phyloP scores from a whole-genome alignment of 768 basidiomycete genomes.

The Mycena epipterygia region DNA sequence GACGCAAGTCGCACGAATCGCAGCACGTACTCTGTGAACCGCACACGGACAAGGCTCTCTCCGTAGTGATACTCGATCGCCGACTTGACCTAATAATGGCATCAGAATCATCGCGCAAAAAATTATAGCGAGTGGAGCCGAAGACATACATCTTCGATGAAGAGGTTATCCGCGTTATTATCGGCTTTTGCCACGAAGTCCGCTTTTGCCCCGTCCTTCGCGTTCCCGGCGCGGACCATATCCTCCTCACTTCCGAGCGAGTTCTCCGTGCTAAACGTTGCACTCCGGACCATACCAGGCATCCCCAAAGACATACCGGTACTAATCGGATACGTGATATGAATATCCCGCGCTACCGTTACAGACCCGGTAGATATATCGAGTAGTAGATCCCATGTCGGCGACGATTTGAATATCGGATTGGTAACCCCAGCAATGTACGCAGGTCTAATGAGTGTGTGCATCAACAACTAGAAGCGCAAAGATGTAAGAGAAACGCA shows the following conservation, averaged over 20 bases:
- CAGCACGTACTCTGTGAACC: conserved; percentile 90
- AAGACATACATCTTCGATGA: conserved; percentile 91
- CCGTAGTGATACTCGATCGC: conserved; percentile 95
- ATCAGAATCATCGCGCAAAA: background rate
- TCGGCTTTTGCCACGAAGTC: conserved; percentile 72
- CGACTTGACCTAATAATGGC: conserved; percentile 73
- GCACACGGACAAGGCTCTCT: conserved; percentile 87
- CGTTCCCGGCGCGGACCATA: conserved; percentile 61
- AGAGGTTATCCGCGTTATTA: conserved; percentile 80
- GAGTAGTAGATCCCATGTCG: conserved; percentile 93
- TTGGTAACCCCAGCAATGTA: conserved; percentile 98
- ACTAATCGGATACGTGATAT: conserved; percentile 63
- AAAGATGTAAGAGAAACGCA: conserved; percentile 55
- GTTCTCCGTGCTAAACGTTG: conserved; percentile 75
- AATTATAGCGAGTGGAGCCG: background rate
- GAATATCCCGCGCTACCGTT: conserved; percentile 89
- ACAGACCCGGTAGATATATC: conserved; percentile 92
- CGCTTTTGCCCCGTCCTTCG: conserved; percentile 69
- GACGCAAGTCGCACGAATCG: conserved; percentile 93
- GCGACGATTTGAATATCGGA: conserved; percentile 91
- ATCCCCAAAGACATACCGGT: conserved; percentile 54
- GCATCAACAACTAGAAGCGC: background rate
- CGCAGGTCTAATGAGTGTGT: conserved; percentile 71
- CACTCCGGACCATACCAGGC: conserved; percentile 67
- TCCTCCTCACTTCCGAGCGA: conserved; percentile 79